Evolutionary conservation across 306 rosid genomes (phyloP), one percentile per base, ranked within the genome.

Genomic region (Sesbania bispinosa): DNA sequence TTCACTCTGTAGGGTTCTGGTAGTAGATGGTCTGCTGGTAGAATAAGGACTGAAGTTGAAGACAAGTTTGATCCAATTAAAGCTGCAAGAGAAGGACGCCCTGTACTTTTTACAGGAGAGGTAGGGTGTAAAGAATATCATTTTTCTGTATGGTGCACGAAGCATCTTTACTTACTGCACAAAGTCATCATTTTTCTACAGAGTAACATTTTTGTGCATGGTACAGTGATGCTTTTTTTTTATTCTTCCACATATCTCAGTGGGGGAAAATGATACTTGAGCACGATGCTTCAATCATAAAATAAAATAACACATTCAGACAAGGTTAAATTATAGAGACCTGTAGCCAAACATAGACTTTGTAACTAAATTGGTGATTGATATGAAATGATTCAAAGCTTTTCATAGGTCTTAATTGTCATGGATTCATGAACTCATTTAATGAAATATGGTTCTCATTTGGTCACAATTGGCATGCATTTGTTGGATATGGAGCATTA

Each of bases 21-120:
- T 29, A 91, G 85, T 47, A 77, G 36, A 16, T 94, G 99, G 99
- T 79, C 93, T 75, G 96, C 96, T 79, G 68, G 54, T 26, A 89
- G 80, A 81, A 79, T 89, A 80, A 82, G 85, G 82, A 62, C 54
- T 10, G 97, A 85, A 81, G 47, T 78, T 57, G 88, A 80, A 64
- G 77, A 70, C 13, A 83, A 81, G 73, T 91, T 94, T 27, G 96
- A 91, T 78, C 90, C 92, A 57, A 76, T 80, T 54, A 57, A 6
- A 41, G 85, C 91, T 52, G 90, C 86, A 16, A 88, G 71, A 78
- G 92, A 88, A 86, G 88, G 91, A 48, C 73, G 36, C 38, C 93
- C 90, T 16, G 78, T 89, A 42, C 64, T 51, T 73, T 89, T 94
- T 73, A 94, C 95, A 3, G 95, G 96, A 81, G 97, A 94, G 96